These are phyloP conservation scores for Metschnikowia drakensbergensis DNA, from an alignment of 805 yeast species.

Conservation along the genomic window DNA sequence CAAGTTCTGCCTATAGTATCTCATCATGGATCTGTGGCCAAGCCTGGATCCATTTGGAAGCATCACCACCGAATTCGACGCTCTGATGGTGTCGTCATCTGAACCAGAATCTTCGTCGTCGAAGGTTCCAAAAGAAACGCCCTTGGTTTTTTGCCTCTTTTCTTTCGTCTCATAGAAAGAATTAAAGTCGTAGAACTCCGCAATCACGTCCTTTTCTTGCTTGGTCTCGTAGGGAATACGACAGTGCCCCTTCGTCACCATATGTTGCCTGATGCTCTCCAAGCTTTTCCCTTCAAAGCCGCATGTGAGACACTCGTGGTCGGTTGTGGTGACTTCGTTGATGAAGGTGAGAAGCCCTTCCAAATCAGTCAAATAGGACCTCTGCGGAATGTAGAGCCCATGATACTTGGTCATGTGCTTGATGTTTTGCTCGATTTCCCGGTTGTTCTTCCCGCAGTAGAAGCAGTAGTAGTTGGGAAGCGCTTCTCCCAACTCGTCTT, in stretches of 20 bases:
- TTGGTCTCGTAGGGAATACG: constrained; percentile 42
- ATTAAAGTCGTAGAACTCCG: constrained; percentile 38
- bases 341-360: constrained; percentile 38
- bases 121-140: constrained; percentile 25
- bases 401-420: constrained; percentile 44
- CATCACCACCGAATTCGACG: constrained; percentile 30
- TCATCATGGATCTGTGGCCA: constrained; percentile 75
- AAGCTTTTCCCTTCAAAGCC: constrained; percentile 41
- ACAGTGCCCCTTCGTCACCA: constrained; percentile 43
- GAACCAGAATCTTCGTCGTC: constrained; percentile 16
- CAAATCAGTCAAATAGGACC: constrained; percentile 34
- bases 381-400: constrained; percentile 45
- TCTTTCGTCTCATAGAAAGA: constrained; percentile 15
- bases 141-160: constrained; percentile 17
- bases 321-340: constrained; percentile 36
- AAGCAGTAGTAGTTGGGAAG: constrained; percentile 52
- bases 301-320: constrained; percentile 43
- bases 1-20: constrained; percentile 65
- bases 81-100: constrained; percentile 16
- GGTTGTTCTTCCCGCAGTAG: constrained; percentile 53
- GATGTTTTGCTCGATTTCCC: constrained; percentile 50
- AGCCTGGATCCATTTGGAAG: constrained; percentile 75
- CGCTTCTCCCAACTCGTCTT: constrained; percentile 26
- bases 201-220: constrained; percentile 33
- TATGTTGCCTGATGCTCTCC: constrained; percentile 43